Conservation (phyloP, 2,329 filamentous ascomycete species). For the Trichophaea hybrida region DNA sequence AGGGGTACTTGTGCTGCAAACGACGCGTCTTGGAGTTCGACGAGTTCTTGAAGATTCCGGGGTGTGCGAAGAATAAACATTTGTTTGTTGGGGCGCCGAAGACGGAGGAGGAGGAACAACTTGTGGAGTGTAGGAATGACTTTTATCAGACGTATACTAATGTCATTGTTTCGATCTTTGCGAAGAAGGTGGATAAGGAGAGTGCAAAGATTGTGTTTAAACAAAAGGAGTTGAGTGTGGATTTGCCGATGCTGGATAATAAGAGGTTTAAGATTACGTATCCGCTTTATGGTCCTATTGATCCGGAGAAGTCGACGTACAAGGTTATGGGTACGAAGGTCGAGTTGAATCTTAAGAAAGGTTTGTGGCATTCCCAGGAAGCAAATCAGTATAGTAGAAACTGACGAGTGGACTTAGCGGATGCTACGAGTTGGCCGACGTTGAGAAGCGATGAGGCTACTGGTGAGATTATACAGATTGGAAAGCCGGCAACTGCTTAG, state of each 20-base stretch:
- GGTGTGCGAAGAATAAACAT: slow-evolving; percentile 70
- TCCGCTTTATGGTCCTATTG: slow-evolving; percentile 62
- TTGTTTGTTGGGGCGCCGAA: slow-evolving; percentile 67
- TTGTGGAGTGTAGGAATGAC: slow-evolving; percentile 50
- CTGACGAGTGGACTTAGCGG: slow-evolving; percentile 34
- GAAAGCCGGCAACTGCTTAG: slow-evolving; percentile 42
- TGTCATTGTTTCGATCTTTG: slow-evolving; percentile 82
- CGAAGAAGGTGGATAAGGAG: slow-evolving; percentile 91
- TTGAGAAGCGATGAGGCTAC: slow-evolving; percentile 63
- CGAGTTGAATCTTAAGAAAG: slow-evolving; percentile 52
- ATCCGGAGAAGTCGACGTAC: slow-evolving; percentile 58
- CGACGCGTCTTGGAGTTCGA: slow-evolving; percentile 89
- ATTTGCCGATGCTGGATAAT: slow-evolving; percentile 71
- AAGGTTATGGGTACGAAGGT: slow-evolving; percentile 82
- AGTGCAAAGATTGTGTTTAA: slow-evolving; percentile 58
- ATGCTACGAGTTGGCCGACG: slow-evolving; percentile 71
- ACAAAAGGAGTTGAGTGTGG: slow-evolving; percentile 50
- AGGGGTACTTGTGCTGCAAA: slow-evolving; percentile 97
- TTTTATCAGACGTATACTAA: slow-evolving; percentile 83
- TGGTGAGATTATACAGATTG: slow-evolving; percentile 79
- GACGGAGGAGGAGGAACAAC: slow-evolving; percentile 35
- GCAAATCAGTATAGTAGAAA: not conserved
- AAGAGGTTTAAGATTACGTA: slow-evolving; percentile 68
- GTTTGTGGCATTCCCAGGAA: slow-evolving; percentile 6
- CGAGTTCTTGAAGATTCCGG: slow-evolving; percentile 90